Percentiles rank a stretch among this genome's conserved stretches.
Conservation (phyloP, 805 yeast species). For the Zygosaccharomyces lentus region DNA sequence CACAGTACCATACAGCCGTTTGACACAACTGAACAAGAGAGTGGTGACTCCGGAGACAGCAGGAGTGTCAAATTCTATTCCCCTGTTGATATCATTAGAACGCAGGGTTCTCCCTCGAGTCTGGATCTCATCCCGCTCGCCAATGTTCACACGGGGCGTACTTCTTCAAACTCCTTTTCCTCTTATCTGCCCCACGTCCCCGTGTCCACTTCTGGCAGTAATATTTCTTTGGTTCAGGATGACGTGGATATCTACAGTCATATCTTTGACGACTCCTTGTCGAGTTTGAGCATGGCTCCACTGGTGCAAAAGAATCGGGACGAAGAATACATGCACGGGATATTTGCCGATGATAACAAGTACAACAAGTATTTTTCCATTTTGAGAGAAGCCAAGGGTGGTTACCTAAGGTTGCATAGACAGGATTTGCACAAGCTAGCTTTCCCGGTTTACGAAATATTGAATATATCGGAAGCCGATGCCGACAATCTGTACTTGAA, state of each 20-base stretch:
- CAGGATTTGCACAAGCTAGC: slow-evolving; percentile 25
- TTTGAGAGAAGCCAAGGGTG: slow-evolving; percentile 31
- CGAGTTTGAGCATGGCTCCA: slow-evolving; percentile 12
- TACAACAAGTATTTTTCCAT: slow-evolving; percentile 22
- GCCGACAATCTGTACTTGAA: slow-evolving; percentile 21
- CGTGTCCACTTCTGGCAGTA: slow-evolving; percentile 15
- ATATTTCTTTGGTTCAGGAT: slow-evolving; percentile 17
- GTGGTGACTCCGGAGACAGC: background rate
- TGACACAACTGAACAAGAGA: slow-evolving; percentile 6
- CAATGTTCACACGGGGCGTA: slow-evolving; percentile 9
- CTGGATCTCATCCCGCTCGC: slow-evolving; percentile 10
- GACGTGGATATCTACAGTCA: slow-evolving; percentile 28
- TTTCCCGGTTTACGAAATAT: slow-evolving; percentile 25
- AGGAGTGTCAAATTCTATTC: slow-evolving; percentile 17
- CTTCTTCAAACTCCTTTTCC: slow-evolving; percentile 27
- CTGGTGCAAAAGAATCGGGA: slow-evolving; percentile 16
- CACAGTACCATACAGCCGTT: slow-evolving; percentile 2
- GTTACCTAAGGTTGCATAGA: slow-evolving; percentile 33
- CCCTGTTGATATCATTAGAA: slow-evolving; percentile 20
- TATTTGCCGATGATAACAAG: slow-evolving; percentile 11
- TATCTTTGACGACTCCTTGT: slow-evolving; percentile 20
- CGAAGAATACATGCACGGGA: slow-evolving; percentile 2
- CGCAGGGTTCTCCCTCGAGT: slow-evolving; percentile 6
- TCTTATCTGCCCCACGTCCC: slow-evolving; percentile 21
- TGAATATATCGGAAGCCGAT: slow-evolving; percentile 12